A percentile compares a stretch with the other conserved stretches of the same genome.
Evolutionary conservation across 345 rosid species (phyloP).

Genomic region (Viola odorata): DNA sequence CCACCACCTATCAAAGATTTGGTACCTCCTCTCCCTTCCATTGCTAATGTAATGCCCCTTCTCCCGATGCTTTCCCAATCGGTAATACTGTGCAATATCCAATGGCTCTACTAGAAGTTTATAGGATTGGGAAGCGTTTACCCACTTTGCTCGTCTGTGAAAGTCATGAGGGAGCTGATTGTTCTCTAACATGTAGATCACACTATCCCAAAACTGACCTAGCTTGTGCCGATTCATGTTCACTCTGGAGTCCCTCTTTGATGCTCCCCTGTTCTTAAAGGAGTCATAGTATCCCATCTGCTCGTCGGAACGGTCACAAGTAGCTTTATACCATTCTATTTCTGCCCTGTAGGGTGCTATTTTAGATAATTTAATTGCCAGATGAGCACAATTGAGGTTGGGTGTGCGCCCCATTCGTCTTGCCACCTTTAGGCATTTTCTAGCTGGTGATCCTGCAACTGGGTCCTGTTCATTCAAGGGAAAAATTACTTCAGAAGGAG

Average conservation of each 20-base stretch:
- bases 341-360: conserved; percentile 44
- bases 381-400: conserved; percentile 38
- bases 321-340: conserved; percentile 56
- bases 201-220: conserved; percentile 57
- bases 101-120: conserved; percentile 69
- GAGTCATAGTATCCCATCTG: conserved; percentile 69
- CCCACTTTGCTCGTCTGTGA: conserved; percentile 48
- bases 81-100: conserved; percentile 67
- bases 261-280: conserved; percentile 43
- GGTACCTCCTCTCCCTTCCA: conserved; percentile 70
- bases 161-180: conserved; percentile 69
- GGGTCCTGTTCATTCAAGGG: conserved; percentile 21
- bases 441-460: conserved; percentile 20
- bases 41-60: conserved; percentile 45
- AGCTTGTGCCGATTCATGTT: conserved; percentile 61
- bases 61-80: conserved; percentile 15
- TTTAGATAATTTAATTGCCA: conserved; percentile 42
- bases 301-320: conserved; percentile 43
- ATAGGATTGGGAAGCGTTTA: conserved; percentile 54
- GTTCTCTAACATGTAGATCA: conserved; percentile 53
- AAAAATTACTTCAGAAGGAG: background rate
- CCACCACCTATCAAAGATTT: conserved; percentile 69
- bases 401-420: conserved; percentile 43
- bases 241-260: conserved; percentile 41
- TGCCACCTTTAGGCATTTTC: conserved; percentile 42